phyloP scores from a whole-genome alignment of 2,329 filamentous ascomycete genomes.

The Beauveria caledonica region DNA sequence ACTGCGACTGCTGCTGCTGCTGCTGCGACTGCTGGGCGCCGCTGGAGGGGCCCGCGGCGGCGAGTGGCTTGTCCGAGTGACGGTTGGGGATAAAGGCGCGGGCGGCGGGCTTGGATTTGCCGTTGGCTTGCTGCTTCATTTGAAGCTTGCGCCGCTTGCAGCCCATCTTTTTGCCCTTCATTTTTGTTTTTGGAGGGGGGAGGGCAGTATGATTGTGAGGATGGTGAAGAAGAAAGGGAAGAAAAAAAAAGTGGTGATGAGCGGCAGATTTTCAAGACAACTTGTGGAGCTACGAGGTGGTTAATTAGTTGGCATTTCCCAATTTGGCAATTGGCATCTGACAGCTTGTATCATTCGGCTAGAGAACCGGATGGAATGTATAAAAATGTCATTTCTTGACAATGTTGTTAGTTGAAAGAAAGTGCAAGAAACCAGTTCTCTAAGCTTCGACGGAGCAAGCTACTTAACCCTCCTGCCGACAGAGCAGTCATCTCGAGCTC shows the following conservation, averaged over 20 bases:
- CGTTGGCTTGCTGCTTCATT: not conserved
- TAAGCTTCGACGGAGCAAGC: no score
- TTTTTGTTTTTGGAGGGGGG: no score
- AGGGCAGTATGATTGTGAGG: no score
- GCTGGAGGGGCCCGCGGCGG: not conserved
- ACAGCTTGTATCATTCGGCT: no score
- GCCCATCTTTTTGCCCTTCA: not conserved
- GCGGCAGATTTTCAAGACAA: no score
- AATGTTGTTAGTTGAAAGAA: no score
- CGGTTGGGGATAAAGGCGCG: slow-evolving; percentile 6
- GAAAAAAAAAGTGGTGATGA: not conserved
- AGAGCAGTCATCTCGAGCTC: no score
- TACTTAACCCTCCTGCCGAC: no score
- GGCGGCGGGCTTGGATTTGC: not conserved
- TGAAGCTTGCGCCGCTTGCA: slow-evolving; percentile 8
- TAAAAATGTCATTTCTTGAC: no score
- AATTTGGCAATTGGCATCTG: not conserved
- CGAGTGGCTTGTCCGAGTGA: slow-evolving; percentile 8
- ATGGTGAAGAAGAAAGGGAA: not conserved
- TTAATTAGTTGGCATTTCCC: not conserved
- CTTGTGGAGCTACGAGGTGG: no score
- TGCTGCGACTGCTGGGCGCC: not conserved
- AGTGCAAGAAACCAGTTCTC: no score
- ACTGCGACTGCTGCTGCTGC: not conserved
- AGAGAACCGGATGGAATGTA: no score